Evolutionary conservation across 2,329 filamentous ascomycete species (phyloP), one percentile per base, ranked within the genome.

Genomic region (Fusarium irregulare): DNA sequence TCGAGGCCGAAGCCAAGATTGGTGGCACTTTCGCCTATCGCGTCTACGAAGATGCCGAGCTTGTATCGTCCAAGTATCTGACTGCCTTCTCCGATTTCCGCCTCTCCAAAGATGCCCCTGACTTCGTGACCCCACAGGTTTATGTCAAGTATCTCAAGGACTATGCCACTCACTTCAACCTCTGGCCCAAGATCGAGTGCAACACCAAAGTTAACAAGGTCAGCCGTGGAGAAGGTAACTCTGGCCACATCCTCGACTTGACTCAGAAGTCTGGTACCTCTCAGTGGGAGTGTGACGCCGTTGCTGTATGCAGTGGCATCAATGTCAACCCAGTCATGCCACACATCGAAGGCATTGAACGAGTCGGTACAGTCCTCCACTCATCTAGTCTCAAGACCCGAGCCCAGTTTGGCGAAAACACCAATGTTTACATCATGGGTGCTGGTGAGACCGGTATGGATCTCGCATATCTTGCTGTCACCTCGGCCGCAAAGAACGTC

Each of bases 11-110:
- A 57, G 72, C 77, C 10, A 76, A 78, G 1, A 77, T 86, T 47
- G 84, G 83, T 4, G 84, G 84, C 4, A 84, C 83, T 1, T 86
- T 86, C 71, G 77, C 78, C 23, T 80, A 84, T 59, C 80, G 82
- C 7, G 77, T 80, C 6, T 86, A 86, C 55, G 82, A 85, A 57
- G 82, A 84, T 34, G 82, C 83, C 3, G 84, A 86, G 80, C 78
- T 85, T 3, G 84, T 86, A 2, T 84, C 82, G 3, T 85, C 83
- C 5, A 85, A 84, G 64, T 83, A 85, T 45, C 77, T 87, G 11
- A 86, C 84, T 0, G 76, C 81, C 20, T 86, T 86, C 65, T 86
- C 84, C 2, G 84, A 86, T 66, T 84, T 83, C 61, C 80, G 84
- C 2, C 78, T 83, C 7, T 75, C 81, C 3, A 51, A 76, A 2